Evolutionary conservation across 2,329 filamentous ascomycete genomes (phyloP), one percentile per base, ranked within the genome.

Genomic region (Colletotrichum karsti): DNA sequence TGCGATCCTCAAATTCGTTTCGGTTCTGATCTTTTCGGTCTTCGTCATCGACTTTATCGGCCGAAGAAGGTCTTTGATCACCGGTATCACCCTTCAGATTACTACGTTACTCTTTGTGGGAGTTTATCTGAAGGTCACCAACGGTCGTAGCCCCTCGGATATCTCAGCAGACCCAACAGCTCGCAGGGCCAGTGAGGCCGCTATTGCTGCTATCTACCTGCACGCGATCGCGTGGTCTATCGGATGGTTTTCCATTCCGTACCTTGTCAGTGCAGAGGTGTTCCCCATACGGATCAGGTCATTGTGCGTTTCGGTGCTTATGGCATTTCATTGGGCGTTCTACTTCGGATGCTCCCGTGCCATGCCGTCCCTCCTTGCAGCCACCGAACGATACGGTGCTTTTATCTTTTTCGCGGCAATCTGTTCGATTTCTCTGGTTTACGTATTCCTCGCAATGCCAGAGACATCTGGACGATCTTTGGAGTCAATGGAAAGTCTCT

Each of bases 201-300:
- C 81, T 1, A 82, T 84, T 33, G 79, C 79, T 0, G 78, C 79
- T 28, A 83, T 84, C 5, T 84, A 82, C 69, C 55, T 84, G 20
- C 78, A 79, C 15, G 82, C 81, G 8, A 73, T 83, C 5, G 81
- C 78, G 1, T 84, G 81, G 81, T 81, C 81, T 0, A 79, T 85
- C n/a, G 82, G 83, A 0, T 84, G 80, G 81, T 83, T 83, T 67
- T 78, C 76, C 0, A 80, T 83, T 13, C 81, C 82, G 5, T 84
- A 84, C 57, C 73, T 83, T 3, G 76, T 84, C n/a, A 81, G 78
- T 3, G 79, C 82, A 1, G 82, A 85, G 70, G 78, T 83, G 1
- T 83, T 83, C 33, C 82, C 81, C 1, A 73, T 83, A 0, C 74
- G 78, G 1, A 80, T 84, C 13, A 78, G 82, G 3, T 79, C 79